These are phyloP conservation scores for Fusarium citri DNA, from an alignment of 2,329 filamentous ascomycete genomes.

Conservation along the genomic window DNA sequence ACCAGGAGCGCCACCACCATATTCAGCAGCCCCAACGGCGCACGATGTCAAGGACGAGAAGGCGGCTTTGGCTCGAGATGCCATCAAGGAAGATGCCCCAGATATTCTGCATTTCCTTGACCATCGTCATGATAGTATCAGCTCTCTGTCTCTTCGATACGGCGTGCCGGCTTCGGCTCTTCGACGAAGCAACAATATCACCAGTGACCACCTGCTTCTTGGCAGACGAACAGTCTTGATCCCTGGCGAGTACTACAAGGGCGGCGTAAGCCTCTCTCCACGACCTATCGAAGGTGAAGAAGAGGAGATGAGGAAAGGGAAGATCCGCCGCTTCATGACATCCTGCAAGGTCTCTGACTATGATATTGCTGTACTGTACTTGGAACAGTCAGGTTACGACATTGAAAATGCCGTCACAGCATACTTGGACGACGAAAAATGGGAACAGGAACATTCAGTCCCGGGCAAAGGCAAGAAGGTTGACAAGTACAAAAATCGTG, in stretches of 20 bases:
- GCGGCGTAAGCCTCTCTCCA: constrained; percentile 74
- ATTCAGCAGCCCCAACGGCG: constrained; percentile 44
- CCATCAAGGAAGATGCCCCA: constrained; percentile 57
- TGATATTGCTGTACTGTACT: constrained; percentile 79
- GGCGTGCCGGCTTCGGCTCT: constrained; percentile 72
- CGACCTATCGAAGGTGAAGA: constrained; percentile 79
- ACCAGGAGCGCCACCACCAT: constrained; percentile 55
- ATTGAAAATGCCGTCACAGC: constrained; percentile 71
- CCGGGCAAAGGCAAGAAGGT: constrained; percentile 40
- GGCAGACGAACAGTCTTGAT: constrained; percentile 78
- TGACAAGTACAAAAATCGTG: constrained; percentile 48
- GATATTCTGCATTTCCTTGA: constrained; percentile 82
- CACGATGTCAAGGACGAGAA: constrained; percentile 41
- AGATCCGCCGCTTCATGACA: constrained; percentile 82
- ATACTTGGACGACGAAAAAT: constrained; percentile 78
- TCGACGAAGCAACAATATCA: constrained; percentile 75
- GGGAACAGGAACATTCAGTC: constrained; percentile 76
- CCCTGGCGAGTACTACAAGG: constrained; percentile 76
- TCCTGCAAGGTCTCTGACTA: constrained; percentile 81
- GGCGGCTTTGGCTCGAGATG: constrained; percentile 35
- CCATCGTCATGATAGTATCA: constrained; percentile 74
- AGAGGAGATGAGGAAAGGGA: constrained; percentile 76
- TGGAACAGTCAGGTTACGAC: constrained; percentile 76
- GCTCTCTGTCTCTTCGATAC: constrained; percentile 78
- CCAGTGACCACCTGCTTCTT: constrained; percentile 75